Evolutionary conservation across 768 basidiomycete species (phyloP).

Genomic region (Rubroboletus pulcherrimus): DNA sequence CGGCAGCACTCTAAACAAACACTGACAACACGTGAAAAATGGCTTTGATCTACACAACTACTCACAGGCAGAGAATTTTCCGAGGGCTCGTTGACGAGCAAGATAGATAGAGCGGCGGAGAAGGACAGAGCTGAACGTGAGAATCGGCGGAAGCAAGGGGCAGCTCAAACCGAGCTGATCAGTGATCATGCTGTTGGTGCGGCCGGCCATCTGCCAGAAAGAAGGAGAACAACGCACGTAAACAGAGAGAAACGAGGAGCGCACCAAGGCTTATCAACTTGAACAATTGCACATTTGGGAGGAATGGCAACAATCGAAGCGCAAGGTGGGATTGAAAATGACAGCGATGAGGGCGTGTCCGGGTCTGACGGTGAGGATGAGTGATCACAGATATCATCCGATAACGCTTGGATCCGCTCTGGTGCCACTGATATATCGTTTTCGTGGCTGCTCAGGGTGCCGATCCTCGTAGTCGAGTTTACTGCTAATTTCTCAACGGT

Average conservation of each 20-base stretch:
- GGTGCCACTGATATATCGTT: too few relatives aligned
- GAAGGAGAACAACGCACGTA: constrained; percentile 12
- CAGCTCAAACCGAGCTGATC: neutral
- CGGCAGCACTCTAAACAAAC: too few relatives aligned
- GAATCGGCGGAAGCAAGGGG: neutral
- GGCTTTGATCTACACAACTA: too few relatives aligned
- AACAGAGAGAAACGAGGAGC: neutral
- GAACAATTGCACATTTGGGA: neutral
- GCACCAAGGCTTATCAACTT: neutral
- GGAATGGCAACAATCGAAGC: neutral
- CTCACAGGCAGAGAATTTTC: too few relatives aligned
- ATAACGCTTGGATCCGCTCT: too few relatives aligned
- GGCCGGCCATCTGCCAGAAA: constrained; percentile 14
- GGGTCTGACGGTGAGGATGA: neutral
- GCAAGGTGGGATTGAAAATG: neutral
- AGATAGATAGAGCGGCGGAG: neutral
- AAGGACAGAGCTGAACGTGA: neutral
- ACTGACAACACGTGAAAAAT: too few relatives aligned
- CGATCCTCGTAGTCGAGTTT: neutral
- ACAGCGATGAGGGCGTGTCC: neutral
- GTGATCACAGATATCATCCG: too few relatives aligned
- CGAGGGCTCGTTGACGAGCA: neutral
- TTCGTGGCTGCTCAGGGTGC: too few relatives aligned
- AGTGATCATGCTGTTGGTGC: neutral
- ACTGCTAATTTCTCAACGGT: too few relatives aligned